Evolutionary conservation across 23 red algal species (phyloP), one percentile per base, ranked within the genome.

Genomic region (Gracilariopsis chorda): DNA sequence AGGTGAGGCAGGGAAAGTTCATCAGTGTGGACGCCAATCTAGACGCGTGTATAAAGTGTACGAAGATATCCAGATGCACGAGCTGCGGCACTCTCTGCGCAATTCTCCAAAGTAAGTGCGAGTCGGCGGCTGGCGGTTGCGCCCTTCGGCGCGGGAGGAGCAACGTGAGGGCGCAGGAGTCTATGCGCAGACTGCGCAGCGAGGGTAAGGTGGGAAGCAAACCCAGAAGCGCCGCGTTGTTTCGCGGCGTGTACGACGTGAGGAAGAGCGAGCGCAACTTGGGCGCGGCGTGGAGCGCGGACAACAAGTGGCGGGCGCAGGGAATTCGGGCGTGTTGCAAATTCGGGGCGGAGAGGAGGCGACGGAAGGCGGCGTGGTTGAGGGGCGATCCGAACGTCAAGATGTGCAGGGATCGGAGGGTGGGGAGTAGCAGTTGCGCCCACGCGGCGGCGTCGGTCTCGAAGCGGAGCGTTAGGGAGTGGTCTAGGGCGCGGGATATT

Each of bases 381-480:
- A 36, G 67, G 39, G 67, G 67, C 3, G 67, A 73, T 4, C 67
- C 67, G 67, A 73, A 73, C n/a, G 67, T 73, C 39, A 73, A 42
- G 39, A 73, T 28, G 39, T 73, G 39, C 39, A 73, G 67, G 39
- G 37, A 28, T 4, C n/a, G 67, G 5, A 73, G 32, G 20, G 67
- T 45, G 16, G n/a, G 20, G 16, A 19, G 37, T 7, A 73, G 67
- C 14, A 73, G 39, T 36, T 2, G 19, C 39, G 67, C 67, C 67
- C 67, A 73, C 8, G 39, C 39, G 39, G 19, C 4, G 39, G 67
- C 67, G 40, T 73, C 67, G 67, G 39, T 73, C 67, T 73, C 67
- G 67, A 73, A 73, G 40, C 67, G 67, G 39, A 73, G 67, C 40
- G 67, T 73, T 36, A 73, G 67, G 20, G 67, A 73, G 19, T 73